Percentiles rank a stretch among this genome's conserved stretches.
These are phyloP conservation scores for Alternaria atra DNA, from an alignment of 2,329 filamentous ascomycete species.

Conservation along the genomic window DNA sequence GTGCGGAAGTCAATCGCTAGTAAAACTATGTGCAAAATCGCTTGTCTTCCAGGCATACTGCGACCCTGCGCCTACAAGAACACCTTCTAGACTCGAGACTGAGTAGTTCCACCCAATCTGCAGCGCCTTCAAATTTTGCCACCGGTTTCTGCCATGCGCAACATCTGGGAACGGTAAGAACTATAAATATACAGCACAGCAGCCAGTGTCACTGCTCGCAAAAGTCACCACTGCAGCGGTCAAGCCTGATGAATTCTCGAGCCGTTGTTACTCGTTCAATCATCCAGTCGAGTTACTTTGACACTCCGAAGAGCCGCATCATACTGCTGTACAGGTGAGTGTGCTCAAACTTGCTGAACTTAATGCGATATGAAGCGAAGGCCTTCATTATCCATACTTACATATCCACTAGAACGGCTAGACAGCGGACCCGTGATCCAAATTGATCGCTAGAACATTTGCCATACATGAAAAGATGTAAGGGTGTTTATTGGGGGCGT, in stretches of 20 bases:
- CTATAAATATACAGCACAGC: background rate
- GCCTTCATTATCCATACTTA: background rate
- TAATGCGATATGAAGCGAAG: background rate
- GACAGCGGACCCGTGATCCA: background rate
- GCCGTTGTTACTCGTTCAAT: background rate
- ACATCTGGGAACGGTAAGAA: background rate
- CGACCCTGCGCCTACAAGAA: conserved; percentile 3
- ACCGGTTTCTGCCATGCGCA: background rate
- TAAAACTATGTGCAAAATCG: conserved; percentile 29
- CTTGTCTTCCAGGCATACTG: conserved; percentile 17
- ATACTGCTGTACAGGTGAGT: background rate
- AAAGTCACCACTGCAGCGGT: background rate
- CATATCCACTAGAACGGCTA: background rate
- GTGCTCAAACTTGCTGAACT: background rate
- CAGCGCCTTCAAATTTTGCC: background rate
- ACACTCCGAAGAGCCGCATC: background rate
- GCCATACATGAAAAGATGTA: background rate
- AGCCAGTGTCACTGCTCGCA: background rate
- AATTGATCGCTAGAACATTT: background rate
- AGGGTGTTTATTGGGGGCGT: conserved; percentile 7
- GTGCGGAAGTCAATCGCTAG: conserved; percentile 20
- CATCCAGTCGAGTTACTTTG: background rate
- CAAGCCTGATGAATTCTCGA: background rate
- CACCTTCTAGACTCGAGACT: background rate
- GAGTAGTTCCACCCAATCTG: background rate